phyloP scores from a whole-genome alignment of 176 grass and related monocot species.

The Rhynchospora breviuscula region DNA sequence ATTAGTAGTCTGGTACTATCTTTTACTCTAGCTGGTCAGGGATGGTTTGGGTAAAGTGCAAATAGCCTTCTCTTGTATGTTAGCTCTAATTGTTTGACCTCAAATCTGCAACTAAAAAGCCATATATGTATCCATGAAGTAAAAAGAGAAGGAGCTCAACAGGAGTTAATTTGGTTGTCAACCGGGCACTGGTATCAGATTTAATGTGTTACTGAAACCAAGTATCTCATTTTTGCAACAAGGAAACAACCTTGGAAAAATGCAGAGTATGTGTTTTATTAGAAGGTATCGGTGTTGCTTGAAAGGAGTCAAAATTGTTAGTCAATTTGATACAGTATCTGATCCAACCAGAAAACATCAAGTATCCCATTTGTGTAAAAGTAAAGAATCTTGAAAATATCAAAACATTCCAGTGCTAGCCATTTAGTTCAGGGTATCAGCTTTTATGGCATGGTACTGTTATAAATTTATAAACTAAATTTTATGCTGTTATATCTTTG shows the following conservation, averaged over 20 bases:
- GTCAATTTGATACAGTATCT: not conserved
- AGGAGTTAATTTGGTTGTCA: not conserved
- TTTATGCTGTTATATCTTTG: not conserved
- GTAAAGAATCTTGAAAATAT: not conserved
- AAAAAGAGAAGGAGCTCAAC: not conserved
- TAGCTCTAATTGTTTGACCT: not conserved
- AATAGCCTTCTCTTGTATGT: not conserved
- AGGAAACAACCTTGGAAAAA: not conserved
- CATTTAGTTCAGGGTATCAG: not conserved
- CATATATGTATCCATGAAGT: not conserved
- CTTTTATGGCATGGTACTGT: not conserved
- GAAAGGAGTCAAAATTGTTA: not conserved
- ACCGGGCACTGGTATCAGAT: not conserved
- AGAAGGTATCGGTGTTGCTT: not conserved
- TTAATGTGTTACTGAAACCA: not conserved
- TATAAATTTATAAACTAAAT: not conserved
- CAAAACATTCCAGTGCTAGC: not conserved
- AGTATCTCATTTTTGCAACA: conserved; percentile 10
- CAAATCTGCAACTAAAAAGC: not conserved
- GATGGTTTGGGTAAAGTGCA: not conserved
- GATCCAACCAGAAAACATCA: not conserved
- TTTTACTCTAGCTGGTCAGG: not conserved
- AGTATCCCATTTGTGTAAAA: not conserved
- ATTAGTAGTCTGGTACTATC: not conserved
- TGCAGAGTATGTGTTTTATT: not conserved